Percentiles rank a stretch among this genome's conserved stretches.
Evolutionary conservation across 352 stramenopile species (phyloP).

Genomic region (Phytophthora megakarya): DNA sequence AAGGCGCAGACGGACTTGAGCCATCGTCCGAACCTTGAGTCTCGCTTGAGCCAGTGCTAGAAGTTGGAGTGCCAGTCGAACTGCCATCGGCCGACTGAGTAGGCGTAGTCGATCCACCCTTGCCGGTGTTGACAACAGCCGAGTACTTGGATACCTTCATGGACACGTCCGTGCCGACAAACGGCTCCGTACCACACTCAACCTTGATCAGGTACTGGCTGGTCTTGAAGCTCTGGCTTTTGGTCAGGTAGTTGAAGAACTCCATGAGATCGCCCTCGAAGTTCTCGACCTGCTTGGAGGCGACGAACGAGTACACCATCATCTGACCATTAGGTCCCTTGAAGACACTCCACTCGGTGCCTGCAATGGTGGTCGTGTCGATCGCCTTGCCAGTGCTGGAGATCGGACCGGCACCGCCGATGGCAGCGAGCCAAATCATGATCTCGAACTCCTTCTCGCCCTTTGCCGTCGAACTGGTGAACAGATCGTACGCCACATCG

Average conservation of each 20-base stretch:
- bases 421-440: conserved; percentile 50
- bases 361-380: conserved; percentile 34
- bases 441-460: conserved; percentile 51
- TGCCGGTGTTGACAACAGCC: conserved; percentile 29
- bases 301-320: conserved; percentile 55
- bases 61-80: conserved; percentile 12
- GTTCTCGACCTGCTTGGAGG: conserved; percentile 27
- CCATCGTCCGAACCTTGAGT: no score
- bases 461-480: conserved; percentile 38
- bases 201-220: conserved; percentile 47
- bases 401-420: conserved; percentile 42
- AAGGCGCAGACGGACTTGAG: no score
- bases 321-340: conserved; percentile 40
- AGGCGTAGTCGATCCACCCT: conserved; percentile 8
- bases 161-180: conserved; percentile 34
- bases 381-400: conserved; percentile 41
- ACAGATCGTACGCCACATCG: conserved; percentile 48
- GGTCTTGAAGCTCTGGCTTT: conserved; percentile 35
- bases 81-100: conserved; percentile 20
- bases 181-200: conserved; percentile 48
- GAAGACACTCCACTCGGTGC: conserved; percentile 38
- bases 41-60: conserved; percentile 15
- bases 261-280: conserved; percentile 42
- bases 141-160: conserved; percentile 43
- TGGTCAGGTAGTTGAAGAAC: conserved; percentile 43